Percentiles rank a stretch among this genome's conserved stretches.
Conservation (phyloP, 352 stramenopile species). For the Discostella stelligera region DNA sequence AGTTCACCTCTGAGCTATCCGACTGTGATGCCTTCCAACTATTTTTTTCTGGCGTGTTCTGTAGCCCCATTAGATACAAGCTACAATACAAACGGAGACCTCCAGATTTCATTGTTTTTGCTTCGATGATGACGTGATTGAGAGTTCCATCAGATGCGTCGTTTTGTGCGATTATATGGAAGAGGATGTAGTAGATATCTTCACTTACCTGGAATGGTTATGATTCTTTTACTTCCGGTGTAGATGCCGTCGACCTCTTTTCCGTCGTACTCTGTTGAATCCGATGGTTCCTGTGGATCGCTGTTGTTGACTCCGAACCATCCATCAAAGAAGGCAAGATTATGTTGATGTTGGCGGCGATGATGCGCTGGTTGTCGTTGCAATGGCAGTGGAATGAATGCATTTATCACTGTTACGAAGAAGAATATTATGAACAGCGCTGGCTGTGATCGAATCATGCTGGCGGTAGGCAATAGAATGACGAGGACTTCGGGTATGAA, state of each 20-base stretch:
- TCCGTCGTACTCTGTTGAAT: not conserved
- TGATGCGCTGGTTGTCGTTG: not conserved
- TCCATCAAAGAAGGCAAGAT: slow-evolving; percentile 41
- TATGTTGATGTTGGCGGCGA: not conserved
- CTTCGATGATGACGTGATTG: slow-evolving; percentile 9
- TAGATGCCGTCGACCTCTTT: slow-evolving; percentile 42
- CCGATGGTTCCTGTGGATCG: not conserved
- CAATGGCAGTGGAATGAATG: slow-evolving; percentile 15
- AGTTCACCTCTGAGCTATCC: slow-evolving; percentile 64
- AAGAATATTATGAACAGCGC: slow-evolving; percentile 7
- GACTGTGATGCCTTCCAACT: slow-evolving; percentile 70
- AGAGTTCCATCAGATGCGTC: no score
- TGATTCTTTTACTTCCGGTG: slow-evolving; percentile 44
- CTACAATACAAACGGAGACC: slow-evolving; percentile 68
- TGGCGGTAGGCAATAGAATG: not conserved
- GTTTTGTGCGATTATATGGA: slow-evolving; percentile 3
- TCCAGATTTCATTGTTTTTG: slow-evolving; percentile 75
- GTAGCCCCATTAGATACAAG: slow-evolving; percentile 75
- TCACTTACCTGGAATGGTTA: slow-evolving; percentile 44
- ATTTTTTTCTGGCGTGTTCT: slow-evolving; percentile 72
- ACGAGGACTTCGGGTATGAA: no score
- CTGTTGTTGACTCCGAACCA: slow-evolving; percentile 25
- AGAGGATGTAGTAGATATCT: not conserved
- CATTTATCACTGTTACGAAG: slow-evolving; percentile 5
- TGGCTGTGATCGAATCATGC: not conserved